A percentile compares a stretch with the other conserved stretches of the same genome.
Conservation (phyloP, 129 eudicot genomes). For the Artemisia tridentata region DNA sequence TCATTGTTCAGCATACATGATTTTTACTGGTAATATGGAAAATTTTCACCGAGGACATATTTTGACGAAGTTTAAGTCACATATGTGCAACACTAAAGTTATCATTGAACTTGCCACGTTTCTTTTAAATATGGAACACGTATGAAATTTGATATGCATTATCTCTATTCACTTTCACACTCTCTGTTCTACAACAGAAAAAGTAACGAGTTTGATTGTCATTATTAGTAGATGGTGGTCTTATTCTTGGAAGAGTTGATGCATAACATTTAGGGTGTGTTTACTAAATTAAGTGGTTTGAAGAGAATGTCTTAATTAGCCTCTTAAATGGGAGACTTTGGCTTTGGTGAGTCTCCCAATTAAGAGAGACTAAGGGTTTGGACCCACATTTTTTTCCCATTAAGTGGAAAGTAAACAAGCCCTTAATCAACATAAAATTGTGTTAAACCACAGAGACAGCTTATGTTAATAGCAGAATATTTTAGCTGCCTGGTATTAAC, state of each 20-base stretch:
- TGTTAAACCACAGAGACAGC: not conserved
- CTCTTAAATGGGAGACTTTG: too few relatives aligned
- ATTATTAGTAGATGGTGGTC: not conserved
- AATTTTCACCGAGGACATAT: constrained; percentile 9
- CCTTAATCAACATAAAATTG: constrained; percentile 6
- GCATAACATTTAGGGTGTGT: not conserved
- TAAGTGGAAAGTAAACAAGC: too few relatives aligned
- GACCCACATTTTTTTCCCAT: too few relatives aligned
- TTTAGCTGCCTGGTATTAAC: constrained; percentile 18
- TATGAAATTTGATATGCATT: not conserved
- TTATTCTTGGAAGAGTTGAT: constrained; percentile 13
- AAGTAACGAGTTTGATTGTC: not conserved
- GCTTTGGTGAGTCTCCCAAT: too few relatives aligned
- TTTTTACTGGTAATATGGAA: not conserved
- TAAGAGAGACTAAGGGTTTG: too few relatives aligned
- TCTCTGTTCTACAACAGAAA: constrained; percentile 7
- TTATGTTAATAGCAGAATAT: constrained; percentile 1
- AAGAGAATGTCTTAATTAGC: too few relatives aligned
- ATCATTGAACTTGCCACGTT: not conserved
- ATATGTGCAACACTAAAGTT: constrained; percentile 17
- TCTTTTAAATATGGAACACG: not conserved
- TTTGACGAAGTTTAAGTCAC: constrained; percentile 14
- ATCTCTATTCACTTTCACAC: constrained; percentile 10
- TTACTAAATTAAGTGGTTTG: too few relatives aligned
- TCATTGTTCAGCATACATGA: not conserved